Base-by-base conservation (phyloP, 192 early-diverging fungal species). In the Linnemannia hyalina region DNA sequence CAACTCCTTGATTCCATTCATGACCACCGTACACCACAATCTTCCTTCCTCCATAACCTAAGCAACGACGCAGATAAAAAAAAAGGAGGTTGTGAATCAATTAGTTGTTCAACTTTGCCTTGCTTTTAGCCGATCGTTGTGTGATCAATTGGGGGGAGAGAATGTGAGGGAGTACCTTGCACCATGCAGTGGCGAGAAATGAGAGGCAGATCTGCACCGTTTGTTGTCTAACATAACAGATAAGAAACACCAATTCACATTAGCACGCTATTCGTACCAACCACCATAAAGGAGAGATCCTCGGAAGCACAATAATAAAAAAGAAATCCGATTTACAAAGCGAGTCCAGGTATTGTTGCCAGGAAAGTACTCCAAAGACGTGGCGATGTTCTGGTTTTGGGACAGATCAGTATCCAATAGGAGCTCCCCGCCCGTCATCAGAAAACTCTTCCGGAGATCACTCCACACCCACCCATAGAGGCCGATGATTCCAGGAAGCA, bases 121-220 rank as follows among this genome's bases (percentile, higher is more conserved):
- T 40, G 38, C 38, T 40, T 3, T 40, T 40, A 40, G 38, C 3
- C 38, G 38, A 40, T 40, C 6, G 3, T 6, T 40, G 38, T 40
- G 6, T 3, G 38, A 40, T 5, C 38, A 40, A 3, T 40, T 40
- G 38, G 6, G 29, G 29, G 29, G 60, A 63, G 60, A 0, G 26
- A 63, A 13, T 9, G 47, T 46, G 1, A 9, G 10, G 60, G 10
- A 10, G 26, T 63, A 63, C 60, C 60, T 63, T n/a, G 26, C n/a
- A 63, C 60, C 60, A 63, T 63, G 60, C 60, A 63, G 11, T 63
- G 60, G n/a, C 60, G 60, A 29, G 60, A 63, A 63, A 63, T 63
- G 26, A 5, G 9, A 22, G 60, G 26, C 6, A 63, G n/a, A 7
- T 13, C 9, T 4, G 60, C 26, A 63, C 60, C 60, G 10, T 6